These are phyloP conservation scores for Penicillium sp. DNA, from an alignment of 2,329 filamentous ascomycete species.

Conservation along the genomic window DNA sequence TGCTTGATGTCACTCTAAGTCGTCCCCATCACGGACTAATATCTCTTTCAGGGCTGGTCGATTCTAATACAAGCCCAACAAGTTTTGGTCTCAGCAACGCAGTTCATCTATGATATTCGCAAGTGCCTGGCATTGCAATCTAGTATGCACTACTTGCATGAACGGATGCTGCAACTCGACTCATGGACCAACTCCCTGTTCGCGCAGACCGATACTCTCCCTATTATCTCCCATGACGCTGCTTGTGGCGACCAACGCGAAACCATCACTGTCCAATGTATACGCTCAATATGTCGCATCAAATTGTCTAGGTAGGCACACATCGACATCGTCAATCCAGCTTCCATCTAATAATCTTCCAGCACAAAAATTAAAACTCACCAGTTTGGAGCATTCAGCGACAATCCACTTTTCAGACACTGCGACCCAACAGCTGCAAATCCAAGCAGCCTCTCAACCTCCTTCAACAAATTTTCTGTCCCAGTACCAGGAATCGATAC, in stretches of 20 bases:
- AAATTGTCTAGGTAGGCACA: conserved; percentile 42
- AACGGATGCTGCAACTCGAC: conserved; percentile 44
- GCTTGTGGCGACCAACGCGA: conserved; percentile 33
- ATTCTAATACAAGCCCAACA: conserved; percentile 45
- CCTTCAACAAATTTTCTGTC: conserved; percentile 12
- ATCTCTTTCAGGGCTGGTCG: conserved; percentile 38
- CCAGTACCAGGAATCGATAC: conserved; percentile 26
- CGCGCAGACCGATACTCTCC: conserved; percentile 33
- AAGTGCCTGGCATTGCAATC: conserved; percentile 36
- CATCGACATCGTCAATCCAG: background rate
- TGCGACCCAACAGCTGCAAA: conserved; percentile 43
- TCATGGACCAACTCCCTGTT: conserved; percentile 39
- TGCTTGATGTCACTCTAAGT: background rate
- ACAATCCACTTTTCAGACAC: conserved; percentile 47
- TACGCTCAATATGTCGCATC: conserved; percentile 44
- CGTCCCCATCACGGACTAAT: conserved; percentile 13
- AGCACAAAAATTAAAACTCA: conserved; percentile 49
- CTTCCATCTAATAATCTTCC: background rate
- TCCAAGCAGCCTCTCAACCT: conserved; percentile 9
- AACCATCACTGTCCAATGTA: conserved; percentile 38
- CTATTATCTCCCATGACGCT: conserved; percentile 23
- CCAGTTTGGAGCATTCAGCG: conserved; percentile 47
- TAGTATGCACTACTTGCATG: conserved; percentile 39
- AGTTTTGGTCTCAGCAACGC: conserved; percentile 42
- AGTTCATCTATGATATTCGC: conserved; percentile 43